Evolutionary conservation across 1,284 basidiomycete genomes (phyloP), one percentile per base, ranked within the genome.

Genomic region (Trametes versicolor): DNA sequence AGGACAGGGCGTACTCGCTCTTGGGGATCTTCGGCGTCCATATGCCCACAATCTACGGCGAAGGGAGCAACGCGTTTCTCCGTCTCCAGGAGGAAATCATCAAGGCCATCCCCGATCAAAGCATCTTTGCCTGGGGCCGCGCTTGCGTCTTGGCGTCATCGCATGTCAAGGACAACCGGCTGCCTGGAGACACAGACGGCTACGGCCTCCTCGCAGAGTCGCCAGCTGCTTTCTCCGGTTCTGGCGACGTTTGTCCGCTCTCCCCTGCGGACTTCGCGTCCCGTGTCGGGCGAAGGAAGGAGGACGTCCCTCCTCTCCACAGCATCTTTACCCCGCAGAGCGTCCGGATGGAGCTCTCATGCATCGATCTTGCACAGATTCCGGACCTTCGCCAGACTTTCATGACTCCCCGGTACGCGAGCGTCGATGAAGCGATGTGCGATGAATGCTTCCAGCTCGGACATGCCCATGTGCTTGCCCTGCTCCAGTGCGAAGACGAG

Each of bases 1-100:
- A 48, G 23, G 47, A 48, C 23, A 29, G 27, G 9, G 47, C 47
- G 10, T 48, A 48, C 47, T 23, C 47, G 8, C 47, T 48, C 5
- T 27, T 48, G 47, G 47, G 47, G 10, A 48, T 48, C 8, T 48
- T 48, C 19, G 21, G 47, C 17, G 47, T 48, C 47, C 47, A 48
- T 23, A 48, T 48, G 47, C 27, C 47, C 12, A 23, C 47, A 5
- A 48, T 48, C 21, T 48, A 48, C 27, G 47, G 47, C 8, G 47
- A 48, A 12, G 47, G 47, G 47, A 19, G 21, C 17, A 19, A n/a
- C 41, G 41, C 41, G 1, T 43, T 43, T 8, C 41, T 43, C 19
- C 41, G 47, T 48, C 47, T 48, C 12, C 47, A 48, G 27, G 47
- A 48, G 47, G 47, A 48, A 23, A 48, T 48, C 41, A 17, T 48